phyloP scores from a whole-genome alignment of 495 filamentous ascomycete genomes.

The Penicillium coffeae region DNA sequence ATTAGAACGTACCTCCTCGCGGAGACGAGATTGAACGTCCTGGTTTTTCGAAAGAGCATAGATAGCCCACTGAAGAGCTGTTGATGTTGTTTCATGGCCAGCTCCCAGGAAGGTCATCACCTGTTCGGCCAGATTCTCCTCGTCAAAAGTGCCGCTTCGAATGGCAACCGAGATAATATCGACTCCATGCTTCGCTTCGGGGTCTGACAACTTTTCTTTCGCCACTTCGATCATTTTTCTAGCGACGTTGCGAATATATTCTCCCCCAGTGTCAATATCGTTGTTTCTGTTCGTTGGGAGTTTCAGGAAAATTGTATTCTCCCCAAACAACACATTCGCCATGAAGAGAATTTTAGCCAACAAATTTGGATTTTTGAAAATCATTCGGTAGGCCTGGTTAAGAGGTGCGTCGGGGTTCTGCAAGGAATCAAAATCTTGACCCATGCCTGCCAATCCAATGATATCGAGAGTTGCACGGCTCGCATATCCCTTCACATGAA shows the following conservation, averaged over 20 bases:
- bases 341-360: slow-evolving; percentile 33
- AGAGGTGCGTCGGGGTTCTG: slow-evolving; percentile 60
- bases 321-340: slow-evolving; percentile 38
- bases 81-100: slow-evolving; percentile 76
- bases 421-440: slow-evolving; percentile 75
- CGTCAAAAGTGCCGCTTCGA: slow-evolving; percentile 67
- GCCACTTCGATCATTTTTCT: slow-evolving; percentile 65
- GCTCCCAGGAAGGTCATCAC: slow-evolving; percentile 94
- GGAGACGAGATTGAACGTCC: slow-evolving; percentile 52
- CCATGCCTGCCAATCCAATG: slow-evolving; percentile 81
- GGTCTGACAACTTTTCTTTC: slow-evolving; percentile 54
- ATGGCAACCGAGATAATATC: slow-evolving; percentile 86
- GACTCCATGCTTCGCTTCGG: slow-evolving; percentile 37
- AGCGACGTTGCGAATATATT: slow-evolving; percentile 59
- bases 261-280: slow-evolving; percentile 50
- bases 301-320: slow-evolving; percentile 25
- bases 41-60: slow-evolving; percentile 58
- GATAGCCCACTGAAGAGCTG: slow-evolving; percentile 57
- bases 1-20: slow-evolving; percentile 55
- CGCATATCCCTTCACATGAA: slow-evolving; percentile 64
- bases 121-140: slow-evolving; percentile 81
- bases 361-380: slow-evolving; percentile 27
- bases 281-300: slow-evolving; percentile 67
- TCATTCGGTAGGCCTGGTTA: slow-evolving; percentile 56
- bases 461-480: slow-evolving; percentile 81